phyloP scores from a whole-genome alignment of 192 early-diverging fungal genomes.

The Backusella sp. region DNA sequence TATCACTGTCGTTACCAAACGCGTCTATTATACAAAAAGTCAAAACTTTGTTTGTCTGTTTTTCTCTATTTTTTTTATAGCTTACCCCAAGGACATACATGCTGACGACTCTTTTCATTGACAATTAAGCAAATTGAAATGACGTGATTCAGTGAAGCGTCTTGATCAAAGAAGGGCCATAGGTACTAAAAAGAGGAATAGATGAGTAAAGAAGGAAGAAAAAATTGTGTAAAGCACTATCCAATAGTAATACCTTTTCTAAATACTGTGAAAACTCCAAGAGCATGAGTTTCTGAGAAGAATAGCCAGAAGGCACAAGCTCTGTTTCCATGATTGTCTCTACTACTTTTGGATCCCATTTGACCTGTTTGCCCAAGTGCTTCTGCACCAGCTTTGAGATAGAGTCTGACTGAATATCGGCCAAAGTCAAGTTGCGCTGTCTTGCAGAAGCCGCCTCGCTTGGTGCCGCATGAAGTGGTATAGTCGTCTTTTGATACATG shows the following conservation, averaged over 20 bases:
- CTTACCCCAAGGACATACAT: constrained; percentile 60
- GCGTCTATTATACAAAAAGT: constrained; percentile 7
- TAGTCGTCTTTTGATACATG: constrained; percentile 38
- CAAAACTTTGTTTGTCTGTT: not conserved
- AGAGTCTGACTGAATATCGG: constrained; percentile 54
- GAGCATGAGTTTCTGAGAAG: constrained; percentile 61
- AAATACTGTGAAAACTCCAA: constrained; percentile 79
- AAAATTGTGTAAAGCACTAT: too few relatives aligned
- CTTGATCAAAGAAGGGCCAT: constrained; percentile 67
- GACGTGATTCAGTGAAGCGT: constrained; percentile 52
- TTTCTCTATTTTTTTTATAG: not conserved
- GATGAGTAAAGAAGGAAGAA: not conserved
- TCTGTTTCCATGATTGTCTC: constrained; percentile 62
- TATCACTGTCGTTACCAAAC: constrained; percentile 40
- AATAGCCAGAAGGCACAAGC: constrained; percentile 48
- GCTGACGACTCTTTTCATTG: constrained; percentile 88
- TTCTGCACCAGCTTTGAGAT: constrained; percentile 43
- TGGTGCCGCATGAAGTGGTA: constrained; percentile 43
- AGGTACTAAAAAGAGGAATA: constrained; percentile 55
- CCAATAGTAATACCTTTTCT: constrained; percentile 53
- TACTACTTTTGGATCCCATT: constrained; percentile 54
- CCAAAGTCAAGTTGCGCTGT: constrained; percentile 46
- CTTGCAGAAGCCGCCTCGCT: constrained; percentile 28
- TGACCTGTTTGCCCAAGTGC: constrained; percentile 32
- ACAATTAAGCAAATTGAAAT: constrained; percentile 82